Evolutionary conservation across 768 basidiomycete species (phyloP).

Genomic region (Serendipita sp.): DNA sequence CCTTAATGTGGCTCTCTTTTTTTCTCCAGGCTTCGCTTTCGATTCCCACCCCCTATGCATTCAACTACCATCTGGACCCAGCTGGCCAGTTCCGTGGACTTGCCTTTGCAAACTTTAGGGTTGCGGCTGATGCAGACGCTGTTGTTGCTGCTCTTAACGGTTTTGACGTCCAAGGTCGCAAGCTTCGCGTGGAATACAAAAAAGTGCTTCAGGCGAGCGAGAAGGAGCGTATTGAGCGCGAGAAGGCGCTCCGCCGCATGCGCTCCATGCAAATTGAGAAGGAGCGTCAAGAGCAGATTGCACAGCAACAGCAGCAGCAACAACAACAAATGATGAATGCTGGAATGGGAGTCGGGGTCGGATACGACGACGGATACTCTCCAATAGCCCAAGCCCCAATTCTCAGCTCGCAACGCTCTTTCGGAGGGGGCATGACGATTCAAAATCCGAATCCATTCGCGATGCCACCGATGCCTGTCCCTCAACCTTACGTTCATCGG

Average conservation of each 20-base stretch:
- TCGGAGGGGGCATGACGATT: constrained; percentile 28
- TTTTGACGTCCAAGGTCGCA: constrained; percentile 90
- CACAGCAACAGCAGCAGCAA: constrained; percentile 24
- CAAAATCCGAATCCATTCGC: constrained; percentile 22
- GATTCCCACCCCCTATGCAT: constrained; percentile 95
- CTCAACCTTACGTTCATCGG: constrained; percentile 20
- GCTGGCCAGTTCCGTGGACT: constrained; percentile 92
- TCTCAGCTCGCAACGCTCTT: constrained; percentile 31
- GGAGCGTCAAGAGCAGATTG: constrained; percentile 39
- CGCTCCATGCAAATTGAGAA: constrained; percentile 91
- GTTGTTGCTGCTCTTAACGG: constrained; percentile 94
- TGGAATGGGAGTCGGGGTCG: constrained; percentile 23
- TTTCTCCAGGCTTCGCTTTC: constrained; percentile 58
- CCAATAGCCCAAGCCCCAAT: background rate
- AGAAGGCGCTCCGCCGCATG: constrained; percentile 97
- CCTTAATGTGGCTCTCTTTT: constrained; percentile 10
- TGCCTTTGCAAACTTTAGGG: constrained; percentile 96
- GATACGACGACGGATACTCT: constrained; percentile 4
- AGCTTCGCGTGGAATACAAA: constrained; percentile 97
- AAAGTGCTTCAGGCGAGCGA: constrained; percentile 98
- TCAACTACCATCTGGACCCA: constrained; percentile 98
- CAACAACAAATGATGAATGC: constrained; percentile 63
- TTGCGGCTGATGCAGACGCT: constrained; percentile 79
- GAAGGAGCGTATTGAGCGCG: constrained; percentile 95
- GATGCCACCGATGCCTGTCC: constrained; percentile 4